phyloP scores from a whole-genome alignment of 139 green algal genomes.

The Chlamydomonas sp. region DNA sequence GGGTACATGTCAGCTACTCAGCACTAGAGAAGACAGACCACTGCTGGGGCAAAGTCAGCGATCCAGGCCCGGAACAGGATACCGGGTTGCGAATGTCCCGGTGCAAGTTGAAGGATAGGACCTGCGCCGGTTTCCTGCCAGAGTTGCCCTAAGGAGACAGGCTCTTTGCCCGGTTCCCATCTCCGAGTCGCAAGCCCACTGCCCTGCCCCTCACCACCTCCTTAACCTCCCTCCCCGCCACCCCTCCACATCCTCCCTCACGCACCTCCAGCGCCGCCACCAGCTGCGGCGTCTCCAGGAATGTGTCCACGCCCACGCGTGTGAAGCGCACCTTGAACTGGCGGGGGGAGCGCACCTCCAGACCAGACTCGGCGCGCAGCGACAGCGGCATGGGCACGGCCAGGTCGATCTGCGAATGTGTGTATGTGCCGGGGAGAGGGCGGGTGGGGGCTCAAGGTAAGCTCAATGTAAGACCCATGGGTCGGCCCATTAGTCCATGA shows the following conservation, averaged over 20 bases:
- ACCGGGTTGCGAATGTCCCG: neutral
- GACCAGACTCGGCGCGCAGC: slow-evolving; percentile 39
- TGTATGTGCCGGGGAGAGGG: neutral
- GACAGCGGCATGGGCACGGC: slow-evolving; percentile 42
- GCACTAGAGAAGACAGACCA: too few relatives aligned
- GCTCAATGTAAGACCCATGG: too few relatives aligned
- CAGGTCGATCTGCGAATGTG: slow-evolving; percentile 38
- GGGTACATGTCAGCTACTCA: too few relatives aligned
- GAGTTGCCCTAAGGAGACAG: neutral
- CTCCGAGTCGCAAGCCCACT: neutral
- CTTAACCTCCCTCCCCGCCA: neutral
- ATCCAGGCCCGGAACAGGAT: too few relatives aligned
- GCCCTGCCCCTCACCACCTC: neutral
- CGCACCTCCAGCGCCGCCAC: slow-evolving; percentile 43
- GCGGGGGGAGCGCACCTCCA: slow-evolving; percentile 51
- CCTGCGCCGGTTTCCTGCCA: too few relatives aligned
- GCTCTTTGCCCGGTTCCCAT: neutral
- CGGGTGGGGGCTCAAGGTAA: too few relatives aligned
- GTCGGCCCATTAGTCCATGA: too few relatives aligned
- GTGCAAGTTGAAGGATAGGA: neutral
- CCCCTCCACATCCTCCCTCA: too few relatives aligned
- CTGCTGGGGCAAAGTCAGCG: neutral
- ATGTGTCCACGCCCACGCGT: slow-evolving; percentile 50
- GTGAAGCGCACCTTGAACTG: slow-evolving; percentile 56
- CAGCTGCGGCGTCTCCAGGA: slow-evolving; percentile 51